Base-by-base conservation (phyloP, 2,329 filamentous ascomycete genomes). In the Cordyceps cateniannulata region DNA sequence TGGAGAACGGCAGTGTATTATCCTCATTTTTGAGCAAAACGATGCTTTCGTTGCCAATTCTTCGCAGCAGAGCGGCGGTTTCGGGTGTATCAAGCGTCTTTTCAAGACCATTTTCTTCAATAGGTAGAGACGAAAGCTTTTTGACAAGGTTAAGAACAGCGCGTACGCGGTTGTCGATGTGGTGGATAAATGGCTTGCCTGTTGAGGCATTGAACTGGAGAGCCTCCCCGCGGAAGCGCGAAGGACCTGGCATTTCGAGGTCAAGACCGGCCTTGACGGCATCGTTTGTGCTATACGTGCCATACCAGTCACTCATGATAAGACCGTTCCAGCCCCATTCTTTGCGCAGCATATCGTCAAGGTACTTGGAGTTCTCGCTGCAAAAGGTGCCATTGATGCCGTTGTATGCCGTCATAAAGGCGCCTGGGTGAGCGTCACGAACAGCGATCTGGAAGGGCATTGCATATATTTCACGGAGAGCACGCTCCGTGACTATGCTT, bases 11-110 rank as follows among this genome's bases (percentile, higher is more conserved):
- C 1, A 93, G 76, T 0, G 87, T 70, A 16, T 76, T 76, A 42
- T 81, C 80, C 14, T 90, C 81, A 65, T 93, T 93, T 74, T 91
- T 91, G 53, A 92, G 75, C 14, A 93, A 77, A 1, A 91, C 88
- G 9, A 90, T 85, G 3, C 85, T 85, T 69, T 91, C 87, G 5
- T 85, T 82, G 20, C 86, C 87, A 25, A 89, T 79, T 59, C 81
- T 79, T 20, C 89, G 81, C 24, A 91, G 80, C 50, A 91, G 76
- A 18, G 79, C 81, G 5, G 85, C 81, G 42, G 85, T 85, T 69
- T 88, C 81, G 0, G 81, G 78, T 0, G 82, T 87, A 67, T 91
- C 77, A 8, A 79, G 75, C 0, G 75, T 78, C 53, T 72, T 75
- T 69, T 87, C 84, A 0, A 78, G 75, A 0, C 80, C 83, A 22